phyloP scores from a whole-genome alignment of 257 asterid species.

The Craterostigma plantagineum region DNA sequence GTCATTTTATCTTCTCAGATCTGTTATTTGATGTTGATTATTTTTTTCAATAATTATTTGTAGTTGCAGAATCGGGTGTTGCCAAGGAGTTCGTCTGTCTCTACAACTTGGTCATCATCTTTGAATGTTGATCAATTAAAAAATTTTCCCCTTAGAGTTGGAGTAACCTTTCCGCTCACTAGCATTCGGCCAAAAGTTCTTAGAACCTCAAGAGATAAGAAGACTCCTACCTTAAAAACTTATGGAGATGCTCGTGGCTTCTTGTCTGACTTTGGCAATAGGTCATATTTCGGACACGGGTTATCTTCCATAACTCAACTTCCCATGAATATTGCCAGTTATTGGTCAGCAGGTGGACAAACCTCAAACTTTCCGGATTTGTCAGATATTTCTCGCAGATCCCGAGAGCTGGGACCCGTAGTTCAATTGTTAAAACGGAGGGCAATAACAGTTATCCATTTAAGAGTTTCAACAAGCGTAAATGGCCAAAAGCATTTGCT shows the following conservation, averaged over 20 bases:
- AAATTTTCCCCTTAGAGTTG: slow-evolving; percentile 16
- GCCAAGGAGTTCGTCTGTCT: slow-evolving; percentile 17
- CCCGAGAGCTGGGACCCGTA: slow-evolving; percentile 19
- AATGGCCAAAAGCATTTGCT: slow-evolving; percentile 17
- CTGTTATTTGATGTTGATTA: too few relatives aligned
- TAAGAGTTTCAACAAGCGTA: slow-evolving; percentile 16
- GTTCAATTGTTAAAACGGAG: slow-evolving; percentile 11
- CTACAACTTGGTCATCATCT: slow-evolving; percentile 25
- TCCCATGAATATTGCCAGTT: slow-evolving; percentile 14
- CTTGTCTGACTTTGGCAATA: slow-evolving; percentile 18
- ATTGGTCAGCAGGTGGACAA: slow-evolving; percentile 16
- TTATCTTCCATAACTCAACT: slow-evolving; percentile 14
- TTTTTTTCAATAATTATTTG: too few relatives aligned
- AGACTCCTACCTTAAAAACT: slow-evolving; percentile 14
- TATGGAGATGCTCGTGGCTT: slow-evolving; percentile 11
- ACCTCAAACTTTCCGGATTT: slow-evolving; percentile 14
- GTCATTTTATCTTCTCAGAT: too few relatives aligned
- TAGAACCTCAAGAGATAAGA: slow-evolving; percentile 18
- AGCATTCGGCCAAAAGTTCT: slow-evolving; percentile 26
- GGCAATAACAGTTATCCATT: slow-evolving; percentile 14
- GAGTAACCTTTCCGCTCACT: too few relatives aligned
- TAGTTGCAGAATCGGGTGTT: slow-evolving; percentile 40
- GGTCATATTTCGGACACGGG: slow-evolving; percentile 22
- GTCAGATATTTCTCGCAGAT: slow-evolving; percentile 32
- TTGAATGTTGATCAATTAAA: slow-evolving; percentile 15